Base-by-base conservation (phyloP, 106 monocot species). In the Acanthochlamys bracteata region DNA sequence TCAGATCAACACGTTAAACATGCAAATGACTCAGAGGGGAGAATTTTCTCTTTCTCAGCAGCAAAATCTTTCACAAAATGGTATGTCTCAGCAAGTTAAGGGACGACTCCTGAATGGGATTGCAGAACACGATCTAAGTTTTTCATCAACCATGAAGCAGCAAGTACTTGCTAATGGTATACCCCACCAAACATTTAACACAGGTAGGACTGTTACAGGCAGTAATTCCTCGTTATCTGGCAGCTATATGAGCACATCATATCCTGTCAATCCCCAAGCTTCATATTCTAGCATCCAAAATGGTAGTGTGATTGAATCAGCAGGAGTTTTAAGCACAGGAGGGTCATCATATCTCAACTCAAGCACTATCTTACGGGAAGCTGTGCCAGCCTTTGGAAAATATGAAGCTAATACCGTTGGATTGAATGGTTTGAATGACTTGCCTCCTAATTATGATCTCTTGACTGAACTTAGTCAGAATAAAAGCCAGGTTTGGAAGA, bases 1-100 rank as follows among this genome's bases (percentile, higher is more conserved):
- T 20, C 11, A 4, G 12, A 65, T 15, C 20, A 74, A 74, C 19
- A 59, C 66, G 12, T 39, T 68, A 39, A 16, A 21, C 15, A 63
- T 45, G 46, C 74, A 68, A 24, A 75, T 68, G 74, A 61, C 61
- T 43, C 74, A 61, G 26, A 67, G 67, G 13, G 68, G 68, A 20
- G 61, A 68, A 23, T 57, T 69, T 58, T 57, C 75, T 63, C 10
- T 75, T 11, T 39, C 47, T 15, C 68, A 56, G 63, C 69, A 54
- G 19, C 67, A 75, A 39, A 55, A 43, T 14, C 11, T 14, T 11
- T 53, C 21, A 33, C 61, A 23, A 15, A 53, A 63, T 6, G 41
- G 23, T 71, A 55, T 42, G 53, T 33, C 20, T 24, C 52, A n/a
- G 24, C 60, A 53, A 49, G 33, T 24, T 24, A 62, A 60, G 27